These are phyloP conservation scores for Bryum argenteum DNA, from an alignment of 225 moss, liverwort and hornwort genomes.

Conservation along the genomic window DNA sequence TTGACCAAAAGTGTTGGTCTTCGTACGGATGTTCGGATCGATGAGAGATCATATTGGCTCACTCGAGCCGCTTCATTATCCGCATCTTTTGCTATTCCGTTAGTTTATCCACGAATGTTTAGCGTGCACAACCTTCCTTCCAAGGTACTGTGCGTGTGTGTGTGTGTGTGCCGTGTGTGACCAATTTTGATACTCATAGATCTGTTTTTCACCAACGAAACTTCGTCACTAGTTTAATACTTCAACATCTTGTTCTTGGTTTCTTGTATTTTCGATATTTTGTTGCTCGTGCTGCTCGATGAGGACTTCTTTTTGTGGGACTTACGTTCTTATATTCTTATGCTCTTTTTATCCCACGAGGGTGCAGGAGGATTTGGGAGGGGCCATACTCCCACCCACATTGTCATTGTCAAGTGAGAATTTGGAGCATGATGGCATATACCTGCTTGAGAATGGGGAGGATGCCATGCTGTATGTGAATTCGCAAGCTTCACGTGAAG, in stretches of 20 bases:
- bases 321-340: background rate
- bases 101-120: constrained; percentile 97
- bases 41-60: constrained; percentile 94
- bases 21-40: constrained; percentile 86
- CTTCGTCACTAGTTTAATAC: background rate
- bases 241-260: background rate
- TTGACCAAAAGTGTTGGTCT: constrained; percentile 88
- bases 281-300: constrained; percentile 14
- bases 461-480: constrained; percentile 89
- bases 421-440: constrained; percentile 89
- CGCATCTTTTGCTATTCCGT: constrained; percentile 84
- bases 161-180: background rate
- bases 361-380: constrained; percentile 72
- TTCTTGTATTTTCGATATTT: background rate
- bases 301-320: background rate
- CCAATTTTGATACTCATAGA: background rate
- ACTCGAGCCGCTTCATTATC: constrained; percentile 83
- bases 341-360: background rate
- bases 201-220: background rate
- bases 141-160: constrained; percentile 50
- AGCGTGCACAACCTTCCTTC: constrained; percentile 69
- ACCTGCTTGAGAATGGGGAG: constrained; percentile 92
- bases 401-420: constrained; percentile 92
- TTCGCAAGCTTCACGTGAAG: constrained; percentile 72
- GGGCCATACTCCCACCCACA: constrained; percentile 75